Evolutionary conservation across 2,329 filamentous ascomycete species (phyloP), one percentile per base, ranked within the genome.

Genomic region (Biscogniauxia marginata): DNA sequence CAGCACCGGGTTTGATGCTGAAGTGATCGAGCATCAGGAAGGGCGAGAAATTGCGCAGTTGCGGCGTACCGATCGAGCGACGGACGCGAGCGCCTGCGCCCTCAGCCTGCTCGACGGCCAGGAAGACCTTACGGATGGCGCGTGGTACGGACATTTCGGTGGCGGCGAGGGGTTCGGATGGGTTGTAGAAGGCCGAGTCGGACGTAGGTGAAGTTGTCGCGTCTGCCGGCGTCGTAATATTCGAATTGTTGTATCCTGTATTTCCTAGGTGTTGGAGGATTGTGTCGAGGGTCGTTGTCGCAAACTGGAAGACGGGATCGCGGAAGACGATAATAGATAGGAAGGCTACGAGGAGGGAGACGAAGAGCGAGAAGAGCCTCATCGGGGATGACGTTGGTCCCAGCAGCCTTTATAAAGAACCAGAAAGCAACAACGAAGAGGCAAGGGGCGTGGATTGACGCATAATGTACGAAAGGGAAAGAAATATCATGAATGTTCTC

Each of bases 21-120:
- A 97, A 97, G 77, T 97, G 90, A 71, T 98, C 93, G 48, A 97
- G 89, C 92, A 98, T 96, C 46, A 97, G 81, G 76, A 98, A 97
- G 0, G 93, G 95, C 13, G 87, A 90, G 73, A 98, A 88, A 78
- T 96, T 91, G 69, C 87, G 86, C 20, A 98, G 81, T 63, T 89
- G 82, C 4, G 89, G 82, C 1, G 91, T 96, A 64, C 93, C 93
- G 63, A 98, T 90, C 45, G 90, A 93, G 56, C 93, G 86, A 61
- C 93, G 86, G 13, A 98, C 93, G 60, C 86, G 83, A 4, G 93
- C 93, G 55, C 95, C 93, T 0, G 87, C 91, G 46, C 93, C 93
- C 74, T 98, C 93, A 23, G 90, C 79, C 74, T 96, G 90, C 74
- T 96, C 91, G 57, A 88, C 75, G 58, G 93, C 93, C 46, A 91